phyloP scores from a whole-genome alignment of 805 yeast species.

The Saccharomycopsis lassenensis region DNA sequence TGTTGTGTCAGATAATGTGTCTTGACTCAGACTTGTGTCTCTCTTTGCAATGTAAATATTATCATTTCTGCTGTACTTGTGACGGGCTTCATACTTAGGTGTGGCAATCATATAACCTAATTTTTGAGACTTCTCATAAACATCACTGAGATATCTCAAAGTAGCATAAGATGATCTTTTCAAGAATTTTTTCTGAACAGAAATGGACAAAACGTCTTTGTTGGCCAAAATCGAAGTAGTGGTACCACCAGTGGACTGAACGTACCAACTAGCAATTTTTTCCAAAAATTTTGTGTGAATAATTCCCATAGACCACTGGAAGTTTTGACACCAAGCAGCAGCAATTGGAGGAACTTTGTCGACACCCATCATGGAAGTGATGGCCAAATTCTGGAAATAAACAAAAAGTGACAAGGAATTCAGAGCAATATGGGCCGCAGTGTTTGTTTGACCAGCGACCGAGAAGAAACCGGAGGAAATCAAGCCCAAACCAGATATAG shows the following conservation, averaged over 20 bases:
- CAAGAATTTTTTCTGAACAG: conserved; percentile 56
- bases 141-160: conserved; percentile 18
- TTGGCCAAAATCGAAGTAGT: conserved; percentile 67
- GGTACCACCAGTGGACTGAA: conserved; percentile 87
- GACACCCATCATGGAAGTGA: conserved; percentile 93
- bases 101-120: conserved; percentile 10
- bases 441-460: conserved; percentile 76
- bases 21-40: too few relatives aligned
- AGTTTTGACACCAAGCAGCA: conserved; percentile 95
- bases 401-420: conserved; percentile 86
- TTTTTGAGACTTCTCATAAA: conserved; percentile 11
- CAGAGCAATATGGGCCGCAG: conserved; percentile 96
- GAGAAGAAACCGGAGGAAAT: conserved; percentile 81
- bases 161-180: conserved; percentile 30
- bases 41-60: conserved; percentile 12
- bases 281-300: conserved; percentile 72
- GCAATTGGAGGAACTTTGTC: conserved; percentile 91
- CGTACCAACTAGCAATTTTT: conserved; percentile 80
- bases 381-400: conserved; percentile 88
- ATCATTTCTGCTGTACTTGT: not conserved
- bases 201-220: conserved; percentile 56
- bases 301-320: conserved; percentile 93
- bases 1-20: conserved; percentile 35
- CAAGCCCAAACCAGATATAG: conserved; percentile 79
- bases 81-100: conserved; percentile 4